A percentile compares a stretch with the other conserved stretches of the same genome.
Evolutionary conservation across 225 moss, liverwort and hornwort genomes (phyloP).

Genomic region (Bryoerythrophyllum caledonicum): DNA sequence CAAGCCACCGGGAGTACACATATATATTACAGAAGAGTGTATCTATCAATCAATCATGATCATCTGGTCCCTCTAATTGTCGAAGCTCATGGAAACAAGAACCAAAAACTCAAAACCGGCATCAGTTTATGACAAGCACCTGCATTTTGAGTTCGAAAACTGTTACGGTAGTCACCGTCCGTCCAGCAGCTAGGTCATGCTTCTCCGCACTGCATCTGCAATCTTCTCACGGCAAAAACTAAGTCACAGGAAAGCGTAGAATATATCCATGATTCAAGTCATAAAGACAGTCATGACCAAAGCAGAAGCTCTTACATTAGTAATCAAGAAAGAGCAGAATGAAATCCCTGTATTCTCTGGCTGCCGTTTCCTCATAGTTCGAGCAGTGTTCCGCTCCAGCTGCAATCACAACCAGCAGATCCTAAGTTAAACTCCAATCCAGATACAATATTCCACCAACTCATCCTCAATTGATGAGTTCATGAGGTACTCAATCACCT

Average conservation of each 20-base stretch:
- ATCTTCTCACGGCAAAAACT: background rate
- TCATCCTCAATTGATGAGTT: background rate
- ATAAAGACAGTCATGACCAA: background rate
- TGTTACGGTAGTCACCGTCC: background rate
- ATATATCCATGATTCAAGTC: no score
- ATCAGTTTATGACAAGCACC: background rate
- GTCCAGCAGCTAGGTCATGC: background rate
- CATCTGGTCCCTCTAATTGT: background rate
- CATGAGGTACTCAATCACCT: background rate
- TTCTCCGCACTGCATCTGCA: background rate
- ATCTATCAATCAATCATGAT: background rate
- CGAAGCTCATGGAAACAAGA: background rate
- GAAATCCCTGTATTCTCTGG: background rate
- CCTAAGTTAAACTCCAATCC: background rate
- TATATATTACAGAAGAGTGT: background rate
- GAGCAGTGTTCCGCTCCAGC: no score
- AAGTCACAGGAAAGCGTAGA: background rate
- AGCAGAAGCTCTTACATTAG: background rate
- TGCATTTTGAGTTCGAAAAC: constrained; percentile 32
- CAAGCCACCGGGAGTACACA: no score
- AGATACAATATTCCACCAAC: background rate
- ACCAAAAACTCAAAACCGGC: background rate
- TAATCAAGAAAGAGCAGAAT: background rate
- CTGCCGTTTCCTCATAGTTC: background rate
- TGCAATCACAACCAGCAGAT: background rate